Evolutionary conservation across 768 basidiomycete species (phyloP), one percentile per base, ranked within the genome.

Genomic region (Tulasnella sp.): DNA sequence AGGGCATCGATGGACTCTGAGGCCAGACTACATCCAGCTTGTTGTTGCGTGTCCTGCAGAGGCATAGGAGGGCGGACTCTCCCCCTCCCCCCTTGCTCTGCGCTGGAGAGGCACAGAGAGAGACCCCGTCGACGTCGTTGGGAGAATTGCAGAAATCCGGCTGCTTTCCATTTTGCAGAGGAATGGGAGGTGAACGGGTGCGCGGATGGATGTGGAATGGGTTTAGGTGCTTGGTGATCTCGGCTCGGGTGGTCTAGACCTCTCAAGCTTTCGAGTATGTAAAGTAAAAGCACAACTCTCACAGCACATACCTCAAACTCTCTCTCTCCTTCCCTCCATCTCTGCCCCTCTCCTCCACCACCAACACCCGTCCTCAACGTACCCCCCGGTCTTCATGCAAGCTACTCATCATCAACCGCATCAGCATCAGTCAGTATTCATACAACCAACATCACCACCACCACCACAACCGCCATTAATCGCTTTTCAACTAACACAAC

Each of bases 281-380:
- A 68, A 68, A 68, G 62, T 68, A 68, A 58, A 58, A 68, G 62
- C 62, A 16, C 62, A 68, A 68, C 62, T 68, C 62, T 68, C 62
- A 68, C 62, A 68, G 62, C 14, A 68, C 62, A 68, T 68, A 68
- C 27, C 62, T 68, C 62, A 68, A 68, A 68, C 62, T 68, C 62
- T 68, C 62, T 27, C 62, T 6, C 19, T 68, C 62, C 62, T 19
- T 36, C 34, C 62, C 12, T 36, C 62, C 62, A 27, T 68, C 62
- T 18, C 31, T 27, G 16, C 62, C 62, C 34, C 62, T 27, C 34
- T 36, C 34, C 62, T 1, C 62, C 62, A 68, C 62, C 31, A 62
- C 31, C n/a, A n/a, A n/a, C n/a, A n/a, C n/a, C 27, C 31, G 2
- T 68, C 62, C 62, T 68, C 62, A 34, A 68, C 62, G 9, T 68